Evolutionary conservation across 257 asterid genomes (phyloP).

Genomic region (Fraxinus excelsior): DNA sequence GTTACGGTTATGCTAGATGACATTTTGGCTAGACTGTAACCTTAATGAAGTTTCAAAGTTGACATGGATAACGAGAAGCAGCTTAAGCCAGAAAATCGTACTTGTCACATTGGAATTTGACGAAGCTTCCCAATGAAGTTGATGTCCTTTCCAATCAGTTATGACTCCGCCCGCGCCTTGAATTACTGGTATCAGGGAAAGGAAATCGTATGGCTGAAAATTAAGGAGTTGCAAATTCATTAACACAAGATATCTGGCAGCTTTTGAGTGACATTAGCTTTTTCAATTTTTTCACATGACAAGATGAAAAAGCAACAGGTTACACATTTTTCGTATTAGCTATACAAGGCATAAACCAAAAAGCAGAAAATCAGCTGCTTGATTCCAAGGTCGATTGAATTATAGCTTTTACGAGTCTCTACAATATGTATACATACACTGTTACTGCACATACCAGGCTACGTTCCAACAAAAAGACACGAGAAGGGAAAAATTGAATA

Average conservation of each 20-base stretch:
- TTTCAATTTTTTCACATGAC: conserved; percentile 24
- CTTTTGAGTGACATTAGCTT: background rate
- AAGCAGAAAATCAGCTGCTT: background rate
- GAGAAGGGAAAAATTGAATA: background rate
- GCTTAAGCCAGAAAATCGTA: conserved; percentile 21
- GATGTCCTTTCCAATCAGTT: conserved; percentile 84
- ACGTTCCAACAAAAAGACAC: background rate
- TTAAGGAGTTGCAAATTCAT: background rate
- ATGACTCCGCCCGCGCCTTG: conserved; percentile 93
- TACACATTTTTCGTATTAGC: background rate
- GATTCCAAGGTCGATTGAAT: background rate
- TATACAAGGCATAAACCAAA: background rate
- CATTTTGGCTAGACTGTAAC: background rate
- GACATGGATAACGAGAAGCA: background rate
- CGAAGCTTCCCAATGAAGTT: conserved; percentile 84
- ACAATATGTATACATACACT: no score
- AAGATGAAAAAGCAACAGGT: conserved; percentile 15
- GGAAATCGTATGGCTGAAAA: conserved; percentile 91
- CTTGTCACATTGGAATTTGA: conserved; percentile 62
- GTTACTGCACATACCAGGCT: background rate
- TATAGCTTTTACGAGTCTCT: background rate
- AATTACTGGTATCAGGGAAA: conserved; percentile 86
- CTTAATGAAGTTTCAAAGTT: background rate
- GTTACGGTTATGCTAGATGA: background rate
- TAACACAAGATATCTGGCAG: background rate